Evolutionary conservation across 2,329 filamentous ascomycete species (phyloP), one percentile per base, ranked within the genome.

Genomic region (Didymella segeticola): DNA sequence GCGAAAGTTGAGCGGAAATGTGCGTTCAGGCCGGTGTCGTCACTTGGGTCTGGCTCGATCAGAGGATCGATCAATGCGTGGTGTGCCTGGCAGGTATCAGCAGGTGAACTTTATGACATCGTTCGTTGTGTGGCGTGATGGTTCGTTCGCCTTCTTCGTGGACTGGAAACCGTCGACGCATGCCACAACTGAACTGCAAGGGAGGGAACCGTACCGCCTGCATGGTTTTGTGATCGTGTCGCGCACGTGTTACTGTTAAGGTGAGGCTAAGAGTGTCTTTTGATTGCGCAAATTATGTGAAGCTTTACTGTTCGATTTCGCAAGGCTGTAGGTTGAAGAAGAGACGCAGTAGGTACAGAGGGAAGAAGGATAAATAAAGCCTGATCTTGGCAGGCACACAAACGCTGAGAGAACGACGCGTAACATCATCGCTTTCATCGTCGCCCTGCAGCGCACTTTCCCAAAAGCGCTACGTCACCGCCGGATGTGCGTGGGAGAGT

Each of bases 31-130:
- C 88, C 86, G 41, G 85, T 88, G 68, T 89, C 85, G 57, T 88
- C 83, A 56, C 80, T 84, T 12, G 88, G 88, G 57, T 89, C 86
- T 9, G 86, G 86, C 19, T 82, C 87, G 63, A 80, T 86, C 57
- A 91, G 78, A 60, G 89, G 89, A 63, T 89, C 86, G 60, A 91
- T 83, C 37, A 91, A 78, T 67, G 88, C 86, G 66, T 84, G 82
- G 47, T 81, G 78, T 36, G 87, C 86, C 88, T 90, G 58, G 54
- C 34, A 51, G 66, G 26, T 63, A 56, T 36, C 34, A 42, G 23
- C 17, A 19, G 27, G 14, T 30, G 10, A 5, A 14, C 11, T 17
- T 17, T 6, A 17, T 3, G 26, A 19, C 8, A 8, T 10, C 14
- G 8, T 8, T 15, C n/a, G 2, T 5, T 17, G 26, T 12, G 41